Percentiles rank a stretch among this genome's conserved stretches.
phyloP scores from a whole-genome alignment of 2,329 filamentous ascomycete genomes.

The Paraphoma sp. region DNA sequence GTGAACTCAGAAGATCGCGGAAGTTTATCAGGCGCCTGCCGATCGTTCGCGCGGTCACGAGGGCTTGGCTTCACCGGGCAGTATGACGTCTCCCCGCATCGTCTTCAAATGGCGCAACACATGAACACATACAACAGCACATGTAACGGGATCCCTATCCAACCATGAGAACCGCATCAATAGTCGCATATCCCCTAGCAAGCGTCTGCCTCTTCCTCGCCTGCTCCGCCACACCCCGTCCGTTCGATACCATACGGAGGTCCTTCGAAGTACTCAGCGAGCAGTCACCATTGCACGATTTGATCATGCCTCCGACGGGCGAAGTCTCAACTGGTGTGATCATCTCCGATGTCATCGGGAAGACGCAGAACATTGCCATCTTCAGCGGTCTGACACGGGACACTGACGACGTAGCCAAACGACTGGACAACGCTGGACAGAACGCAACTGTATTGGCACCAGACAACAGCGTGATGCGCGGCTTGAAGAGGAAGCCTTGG shows the following conservation, averaged over 20 bases:
- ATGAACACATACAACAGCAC: conserved; percentile 15
- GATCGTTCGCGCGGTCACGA: conserved; percentile 40
- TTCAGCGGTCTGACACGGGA: conserved; percentile 84
- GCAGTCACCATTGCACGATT: conserved; percentile 37
- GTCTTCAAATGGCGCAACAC: conserved; percentile 13
- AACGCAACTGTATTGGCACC: conserved; percentile 91
- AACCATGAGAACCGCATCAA: conserved; percentile 35
- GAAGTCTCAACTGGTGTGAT: conserved; percentile 60
- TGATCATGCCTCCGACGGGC: conserved; percentile 37
- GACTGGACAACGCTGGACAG: conserved; percentile 68
- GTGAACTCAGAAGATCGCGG: conserved; percentile 9
- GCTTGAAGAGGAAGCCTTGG: conserved; percentile 85
- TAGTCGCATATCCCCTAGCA: conserved; percentile 35
- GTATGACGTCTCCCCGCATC: conserved; percentile 42
- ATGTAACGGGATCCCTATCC: conserved; percentile 5
- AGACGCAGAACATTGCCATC: conserved; percentile 77
- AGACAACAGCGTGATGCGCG: conserved; percentile 79
- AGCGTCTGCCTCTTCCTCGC: conserved; percentile 39
- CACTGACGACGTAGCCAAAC: conserved; percentile 70
- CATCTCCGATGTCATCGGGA: conserved; percentile 84
- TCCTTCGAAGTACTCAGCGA: conserved; percentile 34
- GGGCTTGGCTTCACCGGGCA: conserved; percentile 39
- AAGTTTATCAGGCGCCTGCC: conserved; percentile 7
- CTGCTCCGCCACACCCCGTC: conserved; percentile 39
- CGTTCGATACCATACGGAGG: conserved; percentile 37